These are phyloP conservation scores for Baudoinia panamericana DNA, from an alignment of 495 filamentous ascomycete genomes.

Conservation along the genomic window DNA sequence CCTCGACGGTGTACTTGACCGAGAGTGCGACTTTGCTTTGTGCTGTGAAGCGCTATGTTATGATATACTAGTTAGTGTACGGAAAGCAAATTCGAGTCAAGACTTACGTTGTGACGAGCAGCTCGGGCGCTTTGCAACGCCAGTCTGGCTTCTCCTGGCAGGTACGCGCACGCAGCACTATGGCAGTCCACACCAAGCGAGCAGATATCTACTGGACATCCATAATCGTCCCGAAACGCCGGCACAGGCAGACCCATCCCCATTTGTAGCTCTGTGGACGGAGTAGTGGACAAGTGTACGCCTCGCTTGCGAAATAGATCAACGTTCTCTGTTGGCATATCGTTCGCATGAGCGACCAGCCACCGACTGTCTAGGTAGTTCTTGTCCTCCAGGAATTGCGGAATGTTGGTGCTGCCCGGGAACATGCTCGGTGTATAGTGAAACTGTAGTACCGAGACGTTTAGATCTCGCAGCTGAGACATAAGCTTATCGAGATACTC, in stretches of 20 bases:
- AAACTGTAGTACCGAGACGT: not conserved
- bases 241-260: constrained; percentile 3
- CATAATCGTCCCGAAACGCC: constrained; percentile 2
- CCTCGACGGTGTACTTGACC: constrained; percentile 31
- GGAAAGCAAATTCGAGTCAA: too few species aligned
- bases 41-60: constrained; percentile 13
- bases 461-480: not conserved
- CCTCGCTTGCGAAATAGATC: constrained; percentile 8
- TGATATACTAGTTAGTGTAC: too few species aligned
- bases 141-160: constrained; percentile 36
- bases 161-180: constrained; percentile 29
- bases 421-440: not conserved
- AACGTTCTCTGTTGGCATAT: constrained; percentile 7
- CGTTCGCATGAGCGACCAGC: constrained; percentile 13
- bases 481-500: constrained; percentile 6
- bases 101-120: constrained; percentile 19
- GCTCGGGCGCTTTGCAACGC: constrained; percentile 33
- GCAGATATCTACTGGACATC: constrained; percentile 4
- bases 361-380: constrained; percentile 12
- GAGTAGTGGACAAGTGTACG: constrained; percentile 21
- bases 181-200: constrained; percentile 41
- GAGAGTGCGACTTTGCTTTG: constrained; percentile 23
- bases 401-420: too few species aligned
- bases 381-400: constrained; percentile 5
- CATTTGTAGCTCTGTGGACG: constrained; percentile 24